Base-by-base conservation (phyloP, 148 eudicot species). In the Camellia granthamiana region DNA sequence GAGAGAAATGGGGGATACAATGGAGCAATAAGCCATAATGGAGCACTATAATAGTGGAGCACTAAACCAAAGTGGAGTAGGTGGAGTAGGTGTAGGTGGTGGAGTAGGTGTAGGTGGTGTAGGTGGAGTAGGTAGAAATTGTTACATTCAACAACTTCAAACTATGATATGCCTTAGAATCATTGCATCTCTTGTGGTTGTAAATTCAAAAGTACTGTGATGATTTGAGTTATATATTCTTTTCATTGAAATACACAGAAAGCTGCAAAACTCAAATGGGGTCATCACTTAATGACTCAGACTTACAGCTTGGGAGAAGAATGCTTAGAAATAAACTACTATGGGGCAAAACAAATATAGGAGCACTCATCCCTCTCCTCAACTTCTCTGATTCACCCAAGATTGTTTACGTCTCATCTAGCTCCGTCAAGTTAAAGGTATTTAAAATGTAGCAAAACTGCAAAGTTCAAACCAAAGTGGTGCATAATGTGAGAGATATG, bases 321-420 rank as follows among this genome's bases (percentile, higher is more conserved):
- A 59, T 83, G 87, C 62, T 2, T 88, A 47, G 18, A 84, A 19
- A 88, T 68, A 77, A 88, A 89, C 60, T 86, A 86, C 74, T 84
- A 86, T 72, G 86, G 89, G 1, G 42, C 79, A 0, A 86, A 86
- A 80, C 70, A 64, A 14, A 66, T 81, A 81, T 65, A 2, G 82
- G 81, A 77, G 82, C 84, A 13, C 72, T 87, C 1, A 14, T 85
- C 56, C 85, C 91, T 2, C 84, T 89, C n/a, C 88, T 89, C 66
- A 64, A 78, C 15, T 54, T 74, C 41, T 89, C 91, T 1, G 80
- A 79, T 52, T 89, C 90, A 8, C 81, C 85, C 49, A 83, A 88
- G 76, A 87, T 87, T 30, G 86, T 89, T 0, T 85, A 89, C 62
- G 82, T 89, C 42, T 85, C 91, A 10, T 89, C 91, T n/a, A 4